These are phyloP conservation scores for Aspergillus candidus DNA, from an alignment of 2,329 filamentous ascomycete species.

Conservation along the genomic window DNA sequence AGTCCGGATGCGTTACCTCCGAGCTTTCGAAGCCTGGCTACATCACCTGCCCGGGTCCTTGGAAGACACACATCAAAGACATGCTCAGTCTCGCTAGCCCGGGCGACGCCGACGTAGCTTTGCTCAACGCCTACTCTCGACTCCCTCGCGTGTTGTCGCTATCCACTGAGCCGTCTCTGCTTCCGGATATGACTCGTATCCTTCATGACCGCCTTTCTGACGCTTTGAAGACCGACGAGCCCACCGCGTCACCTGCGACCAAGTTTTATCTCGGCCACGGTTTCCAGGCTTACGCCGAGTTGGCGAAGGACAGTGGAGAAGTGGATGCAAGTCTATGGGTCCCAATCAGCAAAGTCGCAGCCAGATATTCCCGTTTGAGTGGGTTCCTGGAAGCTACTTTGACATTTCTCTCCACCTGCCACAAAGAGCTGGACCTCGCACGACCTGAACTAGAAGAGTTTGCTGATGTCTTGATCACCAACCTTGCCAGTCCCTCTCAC, in stretches of 20 bases:
- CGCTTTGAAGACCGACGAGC: constrained; percentile 56
- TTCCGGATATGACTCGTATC: constrained; percentile 59
- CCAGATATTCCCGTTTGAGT: constrained; percentile 58
- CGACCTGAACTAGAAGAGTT: constrained; percentile 57
- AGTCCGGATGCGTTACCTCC: constrained; percentile 47
- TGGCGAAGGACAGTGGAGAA: constrained; percentile 54
- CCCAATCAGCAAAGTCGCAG: constrained; percentile 59
- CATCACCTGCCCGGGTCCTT: constrained; percentile 41
- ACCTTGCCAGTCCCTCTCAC: constrained; percentile 70
- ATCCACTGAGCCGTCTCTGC: constrained; percentile 55
- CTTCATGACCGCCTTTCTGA: constrained; percentile 61
- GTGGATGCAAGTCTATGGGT: constrained; percentile 59
- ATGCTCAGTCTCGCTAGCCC: constrained; percentile 51
- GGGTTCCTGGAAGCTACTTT: constrained; percentile 62
- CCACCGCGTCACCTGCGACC: constrained; percentile 56
- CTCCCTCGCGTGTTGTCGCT: constrained; percentile 57
- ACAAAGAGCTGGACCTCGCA: constrained; percentile 30
- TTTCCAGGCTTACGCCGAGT: constrained; percentile 64
- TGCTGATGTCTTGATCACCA: constrained; percentile 60
- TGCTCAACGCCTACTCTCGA: constrained; percentile 61
- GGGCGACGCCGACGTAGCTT: constrained; percentile 56
- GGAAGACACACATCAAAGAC: constrained; percentile 66
- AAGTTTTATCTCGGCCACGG: constrained; percentile 69
- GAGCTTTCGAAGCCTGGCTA: constrained; percentile 36
- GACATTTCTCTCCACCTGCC: constrained; percentile 39